Percentiles rank a stretch among this genome's conserved stretches.
Evolutionary conservation across 2,329 filamentous ascomycete genomes (phyloP).

Genomic region (Penicillium sp.): DNA sequence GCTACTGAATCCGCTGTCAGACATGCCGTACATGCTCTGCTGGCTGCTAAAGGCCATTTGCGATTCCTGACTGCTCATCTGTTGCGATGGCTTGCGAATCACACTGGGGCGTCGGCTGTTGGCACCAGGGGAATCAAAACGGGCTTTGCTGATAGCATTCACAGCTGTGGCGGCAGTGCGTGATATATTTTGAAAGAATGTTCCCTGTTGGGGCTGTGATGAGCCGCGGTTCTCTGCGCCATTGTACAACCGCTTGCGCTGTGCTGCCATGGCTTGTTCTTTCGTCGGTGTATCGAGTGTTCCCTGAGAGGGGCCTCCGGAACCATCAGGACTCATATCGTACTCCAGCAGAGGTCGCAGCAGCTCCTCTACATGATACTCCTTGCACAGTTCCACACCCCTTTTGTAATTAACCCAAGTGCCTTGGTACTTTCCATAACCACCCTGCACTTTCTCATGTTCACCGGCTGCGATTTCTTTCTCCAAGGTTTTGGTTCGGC

Average conservation of each 20-base stretch:
- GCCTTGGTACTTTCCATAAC: conserved; percentile 98
- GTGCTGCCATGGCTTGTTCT: conserved; percentile 96
- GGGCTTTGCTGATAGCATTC: conserved; percentile 92
- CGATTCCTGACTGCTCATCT: conserved; percentile 60
- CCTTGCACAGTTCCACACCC: conserved; percentile 85
- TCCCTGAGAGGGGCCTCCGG: conserved; percentile 68
- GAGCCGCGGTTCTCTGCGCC: conserved; percentile 67
- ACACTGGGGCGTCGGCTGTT: conserved; percentile 67
- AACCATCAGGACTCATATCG: conserved; percentile 52
- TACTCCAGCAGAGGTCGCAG: conserved; percentile 51
- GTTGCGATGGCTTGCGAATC: conserved; percentile 69
- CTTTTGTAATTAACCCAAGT: conserved; percentile 97
- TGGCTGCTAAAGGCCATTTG: conserved; percentile 74
- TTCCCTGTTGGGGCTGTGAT: conserved; percentile 67
- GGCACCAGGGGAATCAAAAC: conserved; percentile 78
- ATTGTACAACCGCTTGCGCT: conserved; percentile 89
- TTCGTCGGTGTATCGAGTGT: conserved; percentile 94
- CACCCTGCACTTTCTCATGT: conserved; percentile 97
- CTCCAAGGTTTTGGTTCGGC: conserved; percentile 94
- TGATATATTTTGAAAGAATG: conserved; percentile 97
- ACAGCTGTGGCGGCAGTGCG: conserved; percentile 89
- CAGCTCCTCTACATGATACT: conserved; percentile 58
- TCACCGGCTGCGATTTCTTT: conserved; percentile 96
- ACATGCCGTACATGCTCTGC: conserved; percentile 71
- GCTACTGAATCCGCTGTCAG: conserved; percentile 71